Percentiles rank a stretch among this genome's conserved stretches.
These are phyloP conservation scores for Eutrema heterophyllum DNA, from an alignment of 345 rosid species.

Conservation along the genomic window DNA sequence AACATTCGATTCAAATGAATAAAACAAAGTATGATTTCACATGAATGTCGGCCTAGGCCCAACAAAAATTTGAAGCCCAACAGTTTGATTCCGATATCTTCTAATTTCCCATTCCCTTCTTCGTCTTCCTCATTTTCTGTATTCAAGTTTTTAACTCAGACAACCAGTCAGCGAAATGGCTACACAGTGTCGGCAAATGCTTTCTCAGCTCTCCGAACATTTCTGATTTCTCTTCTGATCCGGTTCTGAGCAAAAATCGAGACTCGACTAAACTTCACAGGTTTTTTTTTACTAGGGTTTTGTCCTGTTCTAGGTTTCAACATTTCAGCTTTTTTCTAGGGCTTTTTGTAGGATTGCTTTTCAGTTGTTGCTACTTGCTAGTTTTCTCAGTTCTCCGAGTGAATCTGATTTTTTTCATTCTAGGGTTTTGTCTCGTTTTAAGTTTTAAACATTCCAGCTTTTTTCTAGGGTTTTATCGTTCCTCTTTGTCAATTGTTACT, in stretches of 20 bases:
- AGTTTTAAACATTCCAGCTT: neutral
- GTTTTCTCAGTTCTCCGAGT: too few species aligned
- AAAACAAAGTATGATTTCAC: too few species aligned
- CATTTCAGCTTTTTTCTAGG: neutral
- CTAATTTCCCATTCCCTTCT: too few species aligned
- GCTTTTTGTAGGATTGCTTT: neutral
- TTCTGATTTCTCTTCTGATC: neutral
- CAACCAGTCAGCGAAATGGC: too few species aligned
- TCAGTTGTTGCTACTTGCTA: too few species aligned
- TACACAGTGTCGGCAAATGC: neutral
- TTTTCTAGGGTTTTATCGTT: neutral
- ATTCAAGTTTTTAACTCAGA: too few species aligned
- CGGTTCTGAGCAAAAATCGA: neutral
- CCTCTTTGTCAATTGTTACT: neutral
- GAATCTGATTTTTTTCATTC: too few species aligned
- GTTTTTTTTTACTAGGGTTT: neutral
- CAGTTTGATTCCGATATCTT: too few species aligned
- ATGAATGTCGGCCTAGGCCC: too few species aligned
- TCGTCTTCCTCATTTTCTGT: too few species aligned
- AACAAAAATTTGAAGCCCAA: too few species aligned
- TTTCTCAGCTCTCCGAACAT: neutral
- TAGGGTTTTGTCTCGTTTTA: neutral
- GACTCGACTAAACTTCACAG: neutral
- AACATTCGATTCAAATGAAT: too few species aligned
- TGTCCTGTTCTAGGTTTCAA: neutral